Base-by-base conservation (phyloP, 768 basidiomycete genomes). In the Fomitopsis serialis region DNA sequence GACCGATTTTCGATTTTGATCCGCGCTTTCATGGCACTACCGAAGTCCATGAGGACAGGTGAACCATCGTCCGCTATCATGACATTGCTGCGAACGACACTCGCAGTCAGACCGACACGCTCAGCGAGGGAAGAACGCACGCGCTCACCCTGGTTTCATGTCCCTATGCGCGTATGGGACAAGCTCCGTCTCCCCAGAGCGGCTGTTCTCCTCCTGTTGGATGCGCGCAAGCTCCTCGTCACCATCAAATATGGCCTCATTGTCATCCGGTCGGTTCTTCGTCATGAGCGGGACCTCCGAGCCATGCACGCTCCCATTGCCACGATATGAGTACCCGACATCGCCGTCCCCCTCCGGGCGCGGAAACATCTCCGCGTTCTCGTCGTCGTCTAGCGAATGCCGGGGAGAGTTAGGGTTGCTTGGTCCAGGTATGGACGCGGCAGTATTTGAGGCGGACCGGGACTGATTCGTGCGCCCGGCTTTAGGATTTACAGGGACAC, bases 1-100 rank as follows among this genome's bases (percentile, higher is more conserved):
- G 86, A 85, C 23, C 97, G 80, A 53, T 81, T 92, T 55, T 88
- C 81, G 54, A 98, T 79, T 23, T 74, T 76, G 54, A 98, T 82
- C 27, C 95, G 77, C 3, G 97, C 97, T 68, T 89, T 90, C 63
- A 86, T 77, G 1, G 88, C 80, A 58, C 93, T 97, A 19, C 97
- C 97, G 69, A 99, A 94, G 70, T 99, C 97, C 97, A 99, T 99
- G 9, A 99, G 80, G 54, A 99, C 90, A 1, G 97, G 90, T 9
- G 79, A 75, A 32, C 90, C 92, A 50, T 97, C 90, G 63, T 99
- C 96, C 13, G 94, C 81, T 54, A 98, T 80, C 96, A 99, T 99
- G 53, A 99, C 79, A 65, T 99, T 99, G 48, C 94, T 98, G 54
- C 17, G 12, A 25, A 42, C 42, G 10, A 19, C 29, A 3, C n/a